A percentile compares a stretch with the other conserved stretches of the same genome.
phyloP scores from a whole-genome alignment of 768 basidiomycete species.

The Lepiota subincarnata region DNA sequence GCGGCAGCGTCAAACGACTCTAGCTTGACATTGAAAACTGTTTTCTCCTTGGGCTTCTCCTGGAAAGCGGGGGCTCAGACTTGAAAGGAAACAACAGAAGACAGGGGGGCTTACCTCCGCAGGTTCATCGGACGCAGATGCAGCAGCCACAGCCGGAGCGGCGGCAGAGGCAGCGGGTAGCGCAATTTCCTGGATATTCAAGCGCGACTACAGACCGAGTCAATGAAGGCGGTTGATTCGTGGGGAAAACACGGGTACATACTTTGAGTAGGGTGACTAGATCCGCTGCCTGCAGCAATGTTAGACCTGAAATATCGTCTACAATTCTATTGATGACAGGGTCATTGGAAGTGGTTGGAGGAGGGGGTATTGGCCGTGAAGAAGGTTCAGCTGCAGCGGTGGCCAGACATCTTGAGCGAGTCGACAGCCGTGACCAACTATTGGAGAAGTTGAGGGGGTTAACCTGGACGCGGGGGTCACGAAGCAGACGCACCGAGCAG shows the following conservation, averaged over 20 bases:
- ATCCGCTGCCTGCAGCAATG: constrained; percentile 92
- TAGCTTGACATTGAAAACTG: constrained; percentile 90
- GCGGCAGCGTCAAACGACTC: constrained; percentile 89
- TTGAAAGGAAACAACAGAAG: not conserved
- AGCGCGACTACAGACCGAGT: constrained; percentile 45
- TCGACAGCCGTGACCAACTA: constrained; percentile 34
- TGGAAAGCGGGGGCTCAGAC: constrained; percentile 23
- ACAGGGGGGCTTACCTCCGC: constrained; percentile 48
- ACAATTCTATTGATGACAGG: constrained; percentile 79
- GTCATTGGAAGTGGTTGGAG: constrained; percentile 47
- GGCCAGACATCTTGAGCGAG: constrained; percentile 51
- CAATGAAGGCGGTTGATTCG: not conserved
- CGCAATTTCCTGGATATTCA: constrained; percentile 98
- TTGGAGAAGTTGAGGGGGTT: constrained; percentile 7
- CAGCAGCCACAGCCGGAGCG: constrained; percentile 49
- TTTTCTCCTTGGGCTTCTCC: constrained; percentile 99
- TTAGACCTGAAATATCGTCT: constrained; percentile 85
- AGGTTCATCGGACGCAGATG: constrained; percentile 62
- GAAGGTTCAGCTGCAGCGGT: constrained; percentile 47
- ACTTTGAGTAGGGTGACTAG: constrained; percentile 91
- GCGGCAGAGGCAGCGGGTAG: constrained; percentile 75
- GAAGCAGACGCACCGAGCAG: constrained; percentile 29
- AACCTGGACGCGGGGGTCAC: not conserved
- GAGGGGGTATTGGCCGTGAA: constrained; percentile 31
- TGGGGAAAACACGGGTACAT: constrained; percentile 16